Conservation (phyloP, 345 rosid species). For the Syzygium aqueum region DNA sequence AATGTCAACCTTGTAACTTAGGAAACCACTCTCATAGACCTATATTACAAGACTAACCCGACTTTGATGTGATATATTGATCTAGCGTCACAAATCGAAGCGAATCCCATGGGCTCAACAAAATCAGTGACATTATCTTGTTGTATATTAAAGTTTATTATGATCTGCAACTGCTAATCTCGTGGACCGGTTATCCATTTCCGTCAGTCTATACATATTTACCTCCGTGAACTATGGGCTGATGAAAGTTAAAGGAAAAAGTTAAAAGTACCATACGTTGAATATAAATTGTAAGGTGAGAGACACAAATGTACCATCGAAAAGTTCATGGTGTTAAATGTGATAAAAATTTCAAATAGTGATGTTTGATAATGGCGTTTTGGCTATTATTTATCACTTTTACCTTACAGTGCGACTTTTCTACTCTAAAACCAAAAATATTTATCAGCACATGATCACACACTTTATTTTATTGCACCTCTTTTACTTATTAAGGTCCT, state of each 20-base stretch:
- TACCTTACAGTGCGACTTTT: background rate
- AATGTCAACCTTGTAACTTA: background rate
- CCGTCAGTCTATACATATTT: too few species aligned
- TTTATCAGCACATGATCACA: background rate
- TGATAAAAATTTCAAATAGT: background rate
- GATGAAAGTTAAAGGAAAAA: too few species aligned
- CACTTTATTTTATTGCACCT: background rate
- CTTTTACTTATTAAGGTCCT: background rate
- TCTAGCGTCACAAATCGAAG: background rate
- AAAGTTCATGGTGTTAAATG: background rate
- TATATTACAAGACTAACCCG: background rate
- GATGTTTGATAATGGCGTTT: background rate
- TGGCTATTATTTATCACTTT: background rate
- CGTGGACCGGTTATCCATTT: too few species aligned
- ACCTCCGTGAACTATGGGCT: too few species aligned
- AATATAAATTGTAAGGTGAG: background rate
- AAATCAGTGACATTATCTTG: background rate
- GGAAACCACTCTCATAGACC: background rate
- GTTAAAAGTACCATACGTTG: background rate
- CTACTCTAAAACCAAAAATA: background rate
- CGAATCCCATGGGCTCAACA: background rate
- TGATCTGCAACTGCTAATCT: too few species aligned
- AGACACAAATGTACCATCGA: background rate
- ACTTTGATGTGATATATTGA: background rate
- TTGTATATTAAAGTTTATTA: background rate